phyloP scores from a whole-genome alignment of 805 yeast genomes.

The Metschnikowia lunata region DNA sequence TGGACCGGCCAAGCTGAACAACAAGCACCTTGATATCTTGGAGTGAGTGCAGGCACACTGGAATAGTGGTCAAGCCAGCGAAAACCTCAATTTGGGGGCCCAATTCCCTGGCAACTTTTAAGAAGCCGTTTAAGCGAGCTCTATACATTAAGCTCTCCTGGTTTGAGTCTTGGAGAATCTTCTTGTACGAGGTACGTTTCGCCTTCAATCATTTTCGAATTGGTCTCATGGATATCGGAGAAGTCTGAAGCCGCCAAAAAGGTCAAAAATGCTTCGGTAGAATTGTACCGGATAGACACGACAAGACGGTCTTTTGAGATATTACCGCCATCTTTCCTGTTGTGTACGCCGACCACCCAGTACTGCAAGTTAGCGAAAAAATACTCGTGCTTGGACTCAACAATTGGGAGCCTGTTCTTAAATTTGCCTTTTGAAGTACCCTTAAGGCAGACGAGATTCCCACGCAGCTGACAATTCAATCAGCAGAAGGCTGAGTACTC shows the following conservation, averaged over 20 bases:
- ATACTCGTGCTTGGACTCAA: constrained; percentile 56
- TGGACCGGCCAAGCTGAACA: constrained; percentile 49
- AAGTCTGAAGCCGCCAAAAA: constrained; percentile 80
- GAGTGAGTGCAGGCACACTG: constrained; percentile 79
- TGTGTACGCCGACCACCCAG: constrained; percentile 55
- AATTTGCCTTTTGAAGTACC: too few species aligned
- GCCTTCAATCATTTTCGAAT: constrained; percentile 73
- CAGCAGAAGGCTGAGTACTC: too few species aligned
- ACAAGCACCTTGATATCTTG: constrained; percentile 73
- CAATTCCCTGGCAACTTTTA: constrained; percentile 42
- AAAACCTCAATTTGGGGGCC: constrained; percentile 65
- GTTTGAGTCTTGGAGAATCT: constrained; percentile 62
- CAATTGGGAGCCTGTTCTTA: too few species aligned
- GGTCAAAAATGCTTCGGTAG: constrained; percentile 63
- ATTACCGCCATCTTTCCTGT: constrained; percentile 29
- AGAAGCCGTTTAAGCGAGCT: constrained; percentile 1
- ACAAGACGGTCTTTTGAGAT: constrained; percentile 56
- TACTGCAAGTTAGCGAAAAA: constrained; percentile 52
- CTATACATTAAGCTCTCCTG: constrained; percentile 9
- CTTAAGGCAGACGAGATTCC: too few species aligned
- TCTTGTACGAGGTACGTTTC: constrained; percentile 65
- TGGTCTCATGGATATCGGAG: constrained; percentile 69
- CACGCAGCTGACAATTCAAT: too few species aligned
- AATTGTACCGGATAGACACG: constrained; percentile 46
- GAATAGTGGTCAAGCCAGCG: constrained; percentile 52